A percentile compares a stretch with the other conserved stretches of the same genome.
Evolutionary conservation across 495 filamentous ascomycete genomes (phyloP).

Genomic region (Talaromyces stipitatus): DNA sequence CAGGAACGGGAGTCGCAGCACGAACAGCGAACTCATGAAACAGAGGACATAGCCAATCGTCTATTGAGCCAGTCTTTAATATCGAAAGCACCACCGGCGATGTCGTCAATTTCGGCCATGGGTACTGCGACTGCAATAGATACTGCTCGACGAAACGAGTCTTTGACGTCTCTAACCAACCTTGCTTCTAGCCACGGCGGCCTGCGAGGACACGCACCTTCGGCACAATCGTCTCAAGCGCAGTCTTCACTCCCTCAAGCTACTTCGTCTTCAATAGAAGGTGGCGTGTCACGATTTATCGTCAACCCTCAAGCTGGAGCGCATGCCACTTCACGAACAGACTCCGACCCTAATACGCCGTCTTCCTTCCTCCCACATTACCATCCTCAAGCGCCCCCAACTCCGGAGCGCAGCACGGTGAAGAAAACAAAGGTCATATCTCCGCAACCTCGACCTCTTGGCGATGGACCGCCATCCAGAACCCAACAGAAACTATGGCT

Average conservation of each 20-base stretch:
- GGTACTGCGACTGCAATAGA: conserved; percentile 27
- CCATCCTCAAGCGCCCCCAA: conserved; percentile 38
- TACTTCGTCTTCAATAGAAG: conserved; percentile 42
- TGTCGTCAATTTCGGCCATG: conserved; percentile 43
- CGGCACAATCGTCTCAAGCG: conserved; percentile 16
- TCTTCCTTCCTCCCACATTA: conserved; percentile 43
- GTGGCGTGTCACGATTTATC: conserved; percentile 40
- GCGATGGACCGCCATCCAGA: conserved; percentile 32
- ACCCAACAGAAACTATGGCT: conserved; percentile 44
- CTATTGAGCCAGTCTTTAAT: conserved; percentile 33
- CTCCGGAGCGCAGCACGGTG: conserved; percentile 19
- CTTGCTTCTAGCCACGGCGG: conserved; percentile 27
- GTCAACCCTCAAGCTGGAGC: conserved; percentile 25
- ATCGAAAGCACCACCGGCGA: conserved; percentile 39
- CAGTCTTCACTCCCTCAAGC: conserved; percentile 23
- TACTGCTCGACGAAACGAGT: conserved; percentile 27
- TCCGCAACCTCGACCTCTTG: conserved; percentile 29
- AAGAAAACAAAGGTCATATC: conserved; percentile 17
- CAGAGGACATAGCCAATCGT: conserved; percentile 31
- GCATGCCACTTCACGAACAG: conserved; percentile 28
- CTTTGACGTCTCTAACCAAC: conserved; percentile 31
- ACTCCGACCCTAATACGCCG: conserved; percentile 42
- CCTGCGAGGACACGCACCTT: conserved; percentile 26
- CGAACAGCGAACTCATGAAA: conserved; percentile 16
- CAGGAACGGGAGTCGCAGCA: conserved; percentile 4